A percentile compares a stretch with the other conserved stretches of the same genome.
Evolutionary conservation across 306 rosid genomes (phyloP).

Genomic region (Calophaca sinica): DNA sequence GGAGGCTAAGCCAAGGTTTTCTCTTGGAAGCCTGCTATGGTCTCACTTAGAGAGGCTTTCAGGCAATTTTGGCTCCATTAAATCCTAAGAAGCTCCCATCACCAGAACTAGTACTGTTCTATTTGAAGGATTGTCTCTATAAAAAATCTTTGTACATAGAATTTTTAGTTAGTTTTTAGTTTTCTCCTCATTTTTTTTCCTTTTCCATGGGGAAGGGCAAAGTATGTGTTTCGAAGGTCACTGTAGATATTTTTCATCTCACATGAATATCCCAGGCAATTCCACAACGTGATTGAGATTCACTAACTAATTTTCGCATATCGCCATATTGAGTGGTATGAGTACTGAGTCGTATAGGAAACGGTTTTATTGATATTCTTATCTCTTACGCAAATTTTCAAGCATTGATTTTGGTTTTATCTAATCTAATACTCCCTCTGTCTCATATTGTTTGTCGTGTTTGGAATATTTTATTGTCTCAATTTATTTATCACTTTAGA

Average conservation of each 20-base stretch:
- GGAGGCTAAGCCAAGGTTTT: constrained; percentile 53
- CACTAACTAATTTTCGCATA: background rate
- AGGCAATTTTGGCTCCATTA: constrained; percentile 56
- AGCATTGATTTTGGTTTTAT: background rate
- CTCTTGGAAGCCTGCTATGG: constrained; percentile 79
- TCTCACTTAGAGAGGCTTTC: constrained; percentile 79
- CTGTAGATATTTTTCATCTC: constrained; percentile 36
- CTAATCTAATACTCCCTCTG: no score
- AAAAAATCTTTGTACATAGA: constrained; percentile 22
- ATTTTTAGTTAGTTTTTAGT: constrained; percentile 1
- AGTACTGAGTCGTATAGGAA: background rate
- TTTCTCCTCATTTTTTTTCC: background rate
- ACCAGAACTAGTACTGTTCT: background rate
- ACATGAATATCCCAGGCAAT: background rate
- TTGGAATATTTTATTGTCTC: no score
- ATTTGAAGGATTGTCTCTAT: background rate
- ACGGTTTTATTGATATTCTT: background rate
- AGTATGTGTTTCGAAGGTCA: background rate
- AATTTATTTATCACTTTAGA: no score
- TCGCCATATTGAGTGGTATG: background rate
- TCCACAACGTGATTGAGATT: constrained; percentile 6
- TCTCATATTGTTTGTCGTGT: no score
- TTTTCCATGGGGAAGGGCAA: background rate
- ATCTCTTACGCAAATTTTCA: background rate
- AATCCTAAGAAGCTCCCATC: constrained; percentile 41